Conservation (phyloP, 129 eudicot genomes). For the Arctium lappa region DNA sequence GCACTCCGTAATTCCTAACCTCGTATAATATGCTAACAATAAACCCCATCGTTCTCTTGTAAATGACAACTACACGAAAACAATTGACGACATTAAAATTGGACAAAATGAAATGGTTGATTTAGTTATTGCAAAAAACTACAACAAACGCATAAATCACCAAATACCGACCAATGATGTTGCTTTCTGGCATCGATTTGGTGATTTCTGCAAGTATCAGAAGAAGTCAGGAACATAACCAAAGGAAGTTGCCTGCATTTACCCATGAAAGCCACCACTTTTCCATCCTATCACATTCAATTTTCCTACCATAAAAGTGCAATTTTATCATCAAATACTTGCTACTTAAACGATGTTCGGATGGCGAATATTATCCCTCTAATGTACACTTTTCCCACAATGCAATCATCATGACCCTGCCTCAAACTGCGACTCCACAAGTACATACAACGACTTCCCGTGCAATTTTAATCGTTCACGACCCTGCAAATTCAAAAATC, state of each 20-base stretch:
- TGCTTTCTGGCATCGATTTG: neutral
- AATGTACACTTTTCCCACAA: conserved; percentile 35
- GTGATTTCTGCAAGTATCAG: neutral
- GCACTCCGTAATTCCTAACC: no score
- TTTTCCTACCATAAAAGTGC: conserved; percentile 12
- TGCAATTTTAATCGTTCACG: conserved; percentile 46
- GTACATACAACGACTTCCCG: conserved; percentile 60
- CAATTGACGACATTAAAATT: neutral
- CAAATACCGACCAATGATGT: neutral
- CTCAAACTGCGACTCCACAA: conserved; percentile 54
- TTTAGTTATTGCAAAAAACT: neutral
- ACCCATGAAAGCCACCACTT: neutral
- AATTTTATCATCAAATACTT: conserved; percentile 16
- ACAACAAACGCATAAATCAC: neutral
- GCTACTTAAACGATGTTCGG: conserved; percentile 6
- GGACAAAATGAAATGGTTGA: neutral
- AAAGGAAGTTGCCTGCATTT: conserved; percentile 1
- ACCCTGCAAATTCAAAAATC: conserved; percentile 31
- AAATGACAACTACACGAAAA: no score
- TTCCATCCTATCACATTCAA: conserved; percentile 16
- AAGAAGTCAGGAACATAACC: neutral
- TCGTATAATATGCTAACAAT: no score
- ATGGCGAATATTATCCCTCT: conserved; percentile 26
- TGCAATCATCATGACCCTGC: neutral
- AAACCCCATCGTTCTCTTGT: no score